These are phyloP conservation scores for Olyra latifolia DNA, from an alignment of 176 grass and related monocot species.

Conservation along the genomic window DNA sequence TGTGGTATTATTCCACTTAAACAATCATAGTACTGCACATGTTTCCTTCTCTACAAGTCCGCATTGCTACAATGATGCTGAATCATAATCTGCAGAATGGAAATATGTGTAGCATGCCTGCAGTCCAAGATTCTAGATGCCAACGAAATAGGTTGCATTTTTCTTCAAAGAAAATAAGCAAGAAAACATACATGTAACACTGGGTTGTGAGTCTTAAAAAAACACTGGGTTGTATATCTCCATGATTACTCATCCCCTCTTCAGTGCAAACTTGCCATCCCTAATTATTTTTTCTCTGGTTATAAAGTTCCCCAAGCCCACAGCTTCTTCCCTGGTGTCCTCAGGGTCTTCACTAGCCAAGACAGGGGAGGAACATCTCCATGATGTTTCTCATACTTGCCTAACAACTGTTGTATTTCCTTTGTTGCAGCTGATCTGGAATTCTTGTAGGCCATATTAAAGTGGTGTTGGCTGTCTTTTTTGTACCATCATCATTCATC, in stretches of 20 bases:
- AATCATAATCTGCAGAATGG: neutral
- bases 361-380: neutral
- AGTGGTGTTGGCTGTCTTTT: neutral
- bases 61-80: neutral
- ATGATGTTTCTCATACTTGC: neutral
- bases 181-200: neutral
- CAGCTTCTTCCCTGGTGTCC: neutral
- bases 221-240: neutral
- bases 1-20: neutral
- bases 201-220: neutral
- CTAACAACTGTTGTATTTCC: neutral
- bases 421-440: neutral
- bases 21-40: neutral
- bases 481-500: neutral
- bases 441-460: neutral
- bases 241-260: neutral
- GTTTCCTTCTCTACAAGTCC: neutral
- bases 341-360: neutral
- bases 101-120: neutral
- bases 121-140: neutral
- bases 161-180: neutral
- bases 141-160: neutral
- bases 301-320: neutral
- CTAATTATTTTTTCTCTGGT: neutral
- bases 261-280: neutral